These are phyloP conservation scores for Trichosporon sp. DNA, from an alignment of 1,284 basidiomycete genomes.

Conservation along the genomic window DNA sequence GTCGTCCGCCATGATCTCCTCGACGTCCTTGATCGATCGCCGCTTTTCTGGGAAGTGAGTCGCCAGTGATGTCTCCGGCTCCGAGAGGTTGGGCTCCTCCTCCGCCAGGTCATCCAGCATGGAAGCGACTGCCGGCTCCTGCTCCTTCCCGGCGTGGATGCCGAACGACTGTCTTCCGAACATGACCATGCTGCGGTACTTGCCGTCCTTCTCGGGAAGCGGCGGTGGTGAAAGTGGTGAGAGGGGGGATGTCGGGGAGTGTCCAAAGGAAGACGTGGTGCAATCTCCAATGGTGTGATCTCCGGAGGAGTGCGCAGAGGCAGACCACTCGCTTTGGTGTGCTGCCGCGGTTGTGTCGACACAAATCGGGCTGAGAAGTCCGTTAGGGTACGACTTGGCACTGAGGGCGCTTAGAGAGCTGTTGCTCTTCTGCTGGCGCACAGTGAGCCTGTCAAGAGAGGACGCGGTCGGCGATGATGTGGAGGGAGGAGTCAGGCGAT, in stretches of 20 bases:
- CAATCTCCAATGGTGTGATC: neutral
- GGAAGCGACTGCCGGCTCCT: neutral
- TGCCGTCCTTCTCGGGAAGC: neutral
- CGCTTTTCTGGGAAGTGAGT: neutral
- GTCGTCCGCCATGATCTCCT: constrained; percentile 1
- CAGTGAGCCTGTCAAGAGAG: neutral
- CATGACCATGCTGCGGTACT: neutral
- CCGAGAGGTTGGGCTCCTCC: neutral
- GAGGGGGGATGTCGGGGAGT: neutral
- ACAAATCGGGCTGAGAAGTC: neutral
- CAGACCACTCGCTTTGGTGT: neutral
- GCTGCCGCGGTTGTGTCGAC: neutral
- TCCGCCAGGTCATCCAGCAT: neutral
- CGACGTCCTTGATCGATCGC: neutral
- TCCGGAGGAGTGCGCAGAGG: neutral
- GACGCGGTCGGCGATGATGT: neutral
- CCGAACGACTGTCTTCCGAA: neutral
- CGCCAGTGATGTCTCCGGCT: neutral
- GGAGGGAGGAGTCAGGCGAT: neutral
- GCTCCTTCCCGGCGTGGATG: neutral
- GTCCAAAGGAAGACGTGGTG: neutral
- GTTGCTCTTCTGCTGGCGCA: neutral
- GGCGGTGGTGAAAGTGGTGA: neutral
- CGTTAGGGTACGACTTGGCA: neutral
- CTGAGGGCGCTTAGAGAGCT: neutral